Percentiles rank a stretch among this genome's conserved stretches.
Conservation (phyloP, 176 grass and related monocot species). For the Urochloa ruziziensis region DNA sequence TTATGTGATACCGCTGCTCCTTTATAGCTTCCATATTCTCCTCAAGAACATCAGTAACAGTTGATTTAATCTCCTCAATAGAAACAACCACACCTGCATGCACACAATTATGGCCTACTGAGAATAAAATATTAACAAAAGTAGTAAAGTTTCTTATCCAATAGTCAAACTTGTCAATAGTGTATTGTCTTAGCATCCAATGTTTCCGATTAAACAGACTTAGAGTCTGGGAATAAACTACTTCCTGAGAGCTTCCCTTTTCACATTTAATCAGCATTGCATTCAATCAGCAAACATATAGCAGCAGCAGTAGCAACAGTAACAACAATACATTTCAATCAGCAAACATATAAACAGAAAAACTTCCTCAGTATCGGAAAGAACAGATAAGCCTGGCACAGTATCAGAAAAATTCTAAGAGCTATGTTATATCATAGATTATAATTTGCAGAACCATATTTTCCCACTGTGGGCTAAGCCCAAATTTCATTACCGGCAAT, state of each 20-base stretch:
- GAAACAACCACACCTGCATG: constrained; percentile 82
- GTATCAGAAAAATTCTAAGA: neutral
- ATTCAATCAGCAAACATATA: constrained; percentile 2
- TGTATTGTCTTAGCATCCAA: neutral
- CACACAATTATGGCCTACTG: constrained; percentile 4
- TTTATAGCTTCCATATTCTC: constrained; percentile 86
- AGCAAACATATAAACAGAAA: neutral
- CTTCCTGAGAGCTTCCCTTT: neutral
- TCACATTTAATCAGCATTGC: constrained; percentile 18
- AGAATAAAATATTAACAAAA: constrained; percentile 7
- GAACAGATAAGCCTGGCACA: neutral
- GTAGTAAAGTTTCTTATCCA: neutral
- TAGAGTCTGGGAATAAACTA: neutral
- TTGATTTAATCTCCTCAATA: constrained; percentile 81
- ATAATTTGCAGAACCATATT: constrained; percentile 13
- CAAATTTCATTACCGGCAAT: too few relatives aligned
- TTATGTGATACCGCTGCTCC: constrained; percentile 94
- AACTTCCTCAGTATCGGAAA: neutral
- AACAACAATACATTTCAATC: neutral
- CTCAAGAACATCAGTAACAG: constrained; percentile 57
- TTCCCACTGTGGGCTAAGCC: too few relatives aligned
- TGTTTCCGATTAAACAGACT: neutral
- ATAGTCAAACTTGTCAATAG: constrained; percentile 7
- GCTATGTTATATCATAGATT: neutral
- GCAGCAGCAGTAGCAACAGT: neutral